Evolutionary conservation across 108 stramenopile genomes (phyloP).

Genomic region (Skeletonema tropicum): DNA sequence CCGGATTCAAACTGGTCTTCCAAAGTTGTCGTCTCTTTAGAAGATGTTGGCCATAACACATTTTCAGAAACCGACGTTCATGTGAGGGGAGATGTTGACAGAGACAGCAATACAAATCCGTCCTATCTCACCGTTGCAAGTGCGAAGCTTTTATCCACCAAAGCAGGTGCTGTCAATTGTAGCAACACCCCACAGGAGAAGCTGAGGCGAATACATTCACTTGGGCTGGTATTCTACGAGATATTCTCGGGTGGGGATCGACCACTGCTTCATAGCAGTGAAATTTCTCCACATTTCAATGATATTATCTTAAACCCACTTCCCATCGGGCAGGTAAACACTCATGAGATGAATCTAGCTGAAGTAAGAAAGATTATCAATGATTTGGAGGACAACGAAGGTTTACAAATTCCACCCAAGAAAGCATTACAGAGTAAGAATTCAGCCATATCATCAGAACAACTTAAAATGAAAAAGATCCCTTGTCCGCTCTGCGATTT

Average conservation of each 20-base stretch:
- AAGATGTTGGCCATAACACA: neutral
- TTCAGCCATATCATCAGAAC: conserved; percentile 1
- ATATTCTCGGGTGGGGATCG: conserved; percentile 24
- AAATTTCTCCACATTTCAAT: neutral
- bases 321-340: neutral
- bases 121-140: neutral
- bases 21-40: conserved; percentile 6
- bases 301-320: neutral
- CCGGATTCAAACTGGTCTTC: conserved; percentile 13
- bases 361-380: conserved; percentile 1
- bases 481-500: conserved; percentile 22
- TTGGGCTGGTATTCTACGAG: conserved; percentile 29
- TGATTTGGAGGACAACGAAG: neutral
- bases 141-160: neutral
- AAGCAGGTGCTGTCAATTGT: neutral
- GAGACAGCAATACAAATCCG: neutral
- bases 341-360: neutral
- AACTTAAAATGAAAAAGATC: conserved; percentile 8
- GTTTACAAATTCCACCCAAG: neutral
- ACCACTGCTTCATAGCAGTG: neutral
- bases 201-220: conserved; percentile 16
- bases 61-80: neutral
- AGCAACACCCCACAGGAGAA: neutral
- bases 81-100: neutral
- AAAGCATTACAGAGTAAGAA: neutral